Percentiles rank a stretch among this genome's conserved stretches.
phyloP scores from a whole-genome alignment of 2,329 filamentous ascomycete genomes.

The Trichoderma lentiforme region DNA sequence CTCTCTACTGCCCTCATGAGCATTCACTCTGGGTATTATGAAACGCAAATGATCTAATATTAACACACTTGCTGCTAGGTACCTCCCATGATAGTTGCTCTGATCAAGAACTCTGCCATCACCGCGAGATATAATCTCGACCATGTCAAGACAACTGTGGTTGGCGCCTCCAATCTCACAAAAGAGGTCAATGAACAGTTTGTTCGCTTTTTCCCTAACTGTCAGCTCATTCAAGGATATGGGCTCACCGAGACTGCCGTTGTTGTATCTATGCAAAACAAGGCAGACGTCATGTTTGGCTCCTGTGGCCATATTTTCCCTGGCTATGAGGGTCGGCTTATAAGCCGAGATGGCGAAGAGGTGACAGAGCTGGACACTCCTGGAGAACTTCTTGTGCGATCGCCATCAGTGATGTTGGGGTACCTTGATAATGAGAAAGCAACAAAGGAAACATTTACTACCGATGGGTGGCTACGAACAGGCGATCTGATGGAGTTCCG shows the following conservation, averaged over 20 bases:
- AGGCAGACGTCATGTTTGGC: slow-evolving; percentile 65
- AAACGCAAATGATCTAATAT: background rate
- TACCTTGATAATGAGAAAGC: slow-evolving; percentile 74
- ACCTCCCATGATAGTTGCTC: slow-evolving; percentile 75
- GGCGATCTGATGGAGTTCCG: slow-evolving; percentile 56
- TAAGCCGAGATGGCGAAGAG: slow-evolving; percentile 66
- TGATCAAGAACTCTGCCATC: slow-evolving; percentile 62
- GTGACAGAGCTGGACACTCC: slow-evolving; percentile 61
- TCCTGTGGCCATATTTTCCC: slow-evolving; percentile 70
- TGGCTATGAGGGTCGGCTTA: slow-evolving; percentile 60
- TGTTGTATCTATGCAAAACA: slow-evolving; percentile 59
- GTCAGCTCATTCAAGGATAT: slow-evolving; percentile 67
- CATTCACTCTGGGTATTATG: background rate
- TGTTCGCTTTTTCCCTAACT: slow-evolving; percentile 56
- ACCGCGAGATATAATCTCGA: slow-evolving; percentile 68
- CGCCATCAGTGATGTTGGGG: slow-evolving; percentile 68
- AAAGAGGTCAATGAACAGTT: slow-evolving; percentile 67
- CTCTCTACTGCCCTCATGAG: too few species aligned
- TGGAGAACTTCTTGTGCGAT: slow-evolving; percentile 74
- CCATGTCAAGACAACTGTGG: slow-evolving; percentile 63
- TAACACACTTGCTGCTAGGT: background rate
- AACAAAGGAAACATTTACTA: slow-evolving; percentile 20
- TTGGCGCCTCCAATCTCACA: slow-evolving; percentile 75
- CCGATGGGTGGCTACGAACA: slow-evolving; percentile 29
- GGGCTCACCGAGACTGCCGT: slow-evolving; percentile 73